Conservation (phyloP, 1,284 basidiomycete genomes). For the Ceratobasidium sp. region DNA sequence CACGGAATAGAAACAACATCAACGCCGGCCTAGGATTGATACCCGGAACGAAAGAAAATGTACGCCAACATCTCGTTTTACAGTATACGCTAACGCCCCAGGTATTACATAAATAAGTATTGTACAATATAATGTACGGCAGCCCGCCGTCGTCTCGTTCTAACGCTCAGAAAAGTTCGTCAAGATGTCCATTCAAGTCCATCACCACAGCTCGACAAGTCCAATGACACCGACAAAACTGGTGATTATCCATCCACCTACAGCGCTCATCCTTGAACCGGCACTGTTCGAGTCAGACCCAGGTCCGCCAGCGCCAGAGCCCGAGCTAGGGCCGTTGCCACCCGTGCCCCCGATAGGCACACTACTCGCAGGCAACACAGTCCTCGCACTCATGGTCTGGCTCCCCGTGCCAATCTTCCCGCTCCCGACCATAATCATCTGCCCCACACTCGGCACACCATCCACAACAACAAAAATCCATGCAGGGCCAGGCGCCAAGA, state of each 20-base stretch:
- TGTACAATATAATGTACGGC: too few species aligned
- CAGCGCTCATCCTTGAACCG: not conserved
- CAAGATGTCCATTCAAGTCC: not conserved
- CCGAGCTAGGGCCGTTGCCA: not conserved
- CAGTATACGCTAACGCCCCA: too few species aligned
- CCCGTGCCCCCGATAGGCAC: not conserved
- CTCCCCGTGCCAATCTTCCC: slow-evolving; percentile 68
- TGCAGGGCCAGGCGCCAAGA: slow-evolving; percentile 88
- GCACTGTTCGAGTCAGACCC: not conserved
- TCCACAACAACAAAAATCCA: slow-evolving; percentile 83
- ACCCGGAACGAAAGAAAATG: too few species aligned
- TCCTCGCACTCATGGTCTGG: not conserved
- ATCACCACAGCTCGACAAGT: not conserved
- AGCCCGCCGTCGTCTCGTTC: too few species aligned
- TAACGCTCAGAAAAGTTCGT: too few species aligned
- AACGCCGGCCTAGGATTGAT: too few species aligned
- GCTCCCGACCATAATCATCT: slow-evolving; percentile 79
- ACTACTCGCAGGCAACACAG: not conserved
- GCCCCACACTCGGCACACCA: slow-evolving; percentile 85
- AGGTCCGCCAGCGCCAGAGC: not conserved
- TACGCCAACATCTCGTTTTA: too few species aligned
- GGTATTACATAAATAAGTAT: too few species aligned
- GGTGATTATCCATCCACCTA: not conserved
- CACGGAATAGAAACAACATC: too few species aligned
- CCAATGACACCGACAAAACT: not conserved